Percentiles rank a stretch among this genome's conserved stretches.
phyloP scores from a whole-genome alignment of 441 rosid species.

The Erodium texanum region DNA sequence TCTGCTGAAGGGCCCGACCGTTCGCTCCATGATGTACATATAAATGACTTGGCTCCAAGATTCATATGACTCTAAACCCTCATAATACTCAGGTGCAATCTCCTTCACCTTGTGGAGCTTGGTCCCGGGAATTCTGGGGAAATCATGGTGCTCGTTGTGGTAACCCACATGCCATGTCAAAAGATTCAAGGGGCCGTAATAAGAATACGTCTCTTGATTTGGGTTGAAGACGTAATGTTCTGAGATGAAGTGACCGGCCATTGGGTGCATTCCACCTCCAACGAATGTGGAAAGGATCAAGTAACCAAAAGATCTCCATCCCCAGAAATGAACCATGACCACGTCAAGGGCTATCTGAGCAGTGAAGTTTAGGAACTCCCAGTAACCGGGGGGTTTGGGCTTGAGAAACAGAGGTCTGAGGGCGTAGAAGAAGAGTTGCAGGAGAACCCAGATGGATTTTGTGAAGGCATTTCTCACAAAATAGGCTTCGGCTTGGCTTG shows the following conservation, averaged over 20 bases:
- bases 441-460: constrained; percentile 65
- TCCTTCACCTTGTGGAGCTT: constrained; percentile 76
- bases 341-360: constrained; percentile 48
- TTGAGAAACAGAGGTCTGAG: constrained; percentile 69
- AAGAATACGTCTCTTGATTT: constrained; percentile 80
- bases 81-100: constrained; percentile 70
- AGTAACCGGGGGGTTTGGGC: constrained; percentile 79
- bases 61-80: constrained; percentile 44
- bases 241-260: constrained; percentile 85
- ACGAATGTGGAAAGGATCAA: constrained; percentile 81
- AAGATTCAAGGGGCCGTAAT: constrained; percentile 70
- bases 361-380: constrained; percentile 60
- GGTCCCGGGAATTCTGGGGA: constrained; percentile 82
- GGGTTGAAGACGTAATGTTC: constrained; percentile 82
- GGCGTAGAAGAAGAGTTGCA: constrained; percentile 85
- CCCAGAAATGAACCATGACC: constrained; percentile 44
- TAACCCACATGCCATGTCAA: constrained; percentile 76
- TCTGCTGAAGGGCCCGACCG: constrained; percentile 65
- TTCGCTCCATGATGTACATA: constrained; percentile 58
- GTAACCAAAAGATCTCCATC: constrained; percentile 68
- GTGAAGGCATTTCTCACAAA: constrained; percentile 43
- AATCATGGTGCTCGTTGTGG: constrained; percentile 90
- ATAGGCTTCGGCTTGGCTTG: constrained; percentile 56
- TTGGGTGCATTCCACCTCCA: constrained; percentile 93
- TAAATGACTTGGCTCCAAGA: constrained; percentile 87